Evolutionary conservation across 2,329 filamentous ascomycete genomes (phyloP), one percentile per base, ranked within the genome.

Genomic region (Talaromyces sp.): DNA sequence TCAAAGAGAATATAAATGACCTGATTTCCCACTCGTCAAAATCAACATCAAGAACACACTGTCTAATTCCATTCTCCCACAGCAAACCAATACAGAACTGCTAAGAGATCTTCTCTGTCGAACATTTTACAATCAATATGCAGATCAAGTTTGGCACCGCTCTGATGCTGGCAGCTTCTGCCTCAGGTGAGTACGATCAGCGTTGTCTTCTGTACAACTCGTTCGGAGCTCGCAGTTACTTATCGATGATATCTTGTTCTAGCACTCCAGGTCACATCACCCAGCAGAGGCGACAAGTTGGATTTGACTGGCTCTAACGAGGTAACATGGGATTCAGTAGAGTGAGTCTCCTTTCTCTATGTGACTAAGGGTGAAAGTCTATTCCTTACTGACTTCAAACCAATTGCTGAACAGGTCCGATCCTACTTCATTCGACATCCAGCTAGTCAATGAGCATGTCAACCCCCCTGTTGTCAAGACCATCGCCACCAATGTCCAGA

Each of bases 361-460:
- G 28, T 31, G 17, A 5, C 10, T 48, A 25, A 15, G 3, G n/a
- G 25, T 28, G n/a, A n/a, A n/a, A n/a, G n/a, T 17, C 4, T 7
- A 28, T n/a, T 15, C 13, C 17, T 28, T 7, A 28, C 7, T 28
- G 10, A 10, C 56, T 10, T 58, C n/a, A 37, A 56, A 36, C 21
- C 46, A n/a, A 59, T 15, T 25, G 22, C 13, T 21, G 25, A 48
- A 31, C 33, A 75, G 73, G 50, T 73, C 74, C 41, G 77, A 79
- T 56, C 73, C 75, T 0, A 53, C 65, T 3, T 67, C 67, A 6
- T 73, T 78, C 63, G 67, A 70, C 58, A 72, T 79, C 62, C 65
- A 73, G 41, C 66, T 78, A n/a, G 73, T 76, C 64, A 75, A 78
- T 58, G 66, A 73, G 54, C 66, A 67, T 60, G 63, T 68, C 56